Evolutionary conservation across 2,329 filamentous ascomycete genomes (phyloP).

Genomic region (Hypoxylon sp.): DNA sequence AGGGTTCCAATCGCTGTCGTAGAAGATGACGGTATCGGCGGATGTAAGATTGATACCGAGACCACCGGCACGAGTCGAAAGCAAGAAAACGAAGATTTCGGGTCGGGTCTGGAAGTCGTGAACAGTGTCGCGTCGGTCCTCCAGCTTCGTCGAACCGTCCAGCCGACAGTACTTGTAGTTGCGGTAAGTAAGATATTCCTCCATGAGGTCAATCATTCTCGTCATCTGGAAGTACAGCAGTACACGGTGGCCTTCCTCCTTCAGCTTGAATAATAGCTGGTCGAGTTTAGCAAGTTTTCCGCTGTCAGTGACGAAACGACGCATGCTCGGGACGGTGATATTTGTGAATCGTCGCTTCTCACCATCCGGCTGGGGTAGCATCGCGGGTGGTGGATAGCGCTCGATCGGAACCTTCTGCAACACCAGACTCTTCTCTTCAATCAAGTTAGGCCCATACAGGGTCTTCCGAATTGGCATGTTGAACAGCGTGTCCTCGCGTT

Average conservation of each 20-base stretch:
- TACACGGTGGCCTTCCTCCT: slow-evolving; percentile 92
- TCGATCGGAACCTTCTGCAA: slow-evolving; percentile 77
- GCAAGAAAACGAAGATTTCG: slow-evolving; percentile 96
- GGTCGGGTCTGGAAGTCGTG: slow-evolving; percentile 95
- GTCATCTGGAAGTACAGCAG: slow-evolving; percentile 99
- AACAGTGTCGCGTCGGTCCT: slow-evolving; percentile 96
- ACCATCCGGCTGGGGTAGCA: slow-evolving; percentile 84
- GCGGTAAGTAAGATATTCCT: slow-evolving; percentile 97
- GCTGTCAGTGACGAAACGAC: slow-evolving; percentile 95
- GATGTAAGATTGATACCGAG: slow-evolving; percentile 97
- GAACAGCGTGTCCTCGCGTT: slow-evolving; percentile 83
- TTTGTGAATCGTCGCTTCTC: slow-evolving; percentile 89
- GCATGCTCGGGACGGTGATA: slow-evolving; percentile 95
- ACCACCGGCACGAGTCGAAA: slow-evolving; percentile 96
- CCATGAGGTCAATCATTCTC: slow-evolving; percentile 99
- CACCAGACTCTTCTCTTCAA: slow-evolving; percentile 82
- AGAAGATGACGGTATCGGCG: slow-evolving; percentile 99
- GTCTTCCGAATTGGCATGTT: slow-evolving; percentile 81
- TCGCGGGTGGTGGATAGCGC: slow-evolving; percentile 72
- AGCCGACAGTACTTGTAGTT: slow-evolving; percentile 99
- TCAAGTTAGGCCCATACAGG: slow-evolving; percentile 75
- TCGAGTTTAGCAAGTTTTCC: slow-evolving; percentile 96
- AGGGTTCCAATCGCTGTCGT: slow-evolving; percentile 99
- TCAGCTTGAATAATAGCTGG: slow-evolving; percentile 87
- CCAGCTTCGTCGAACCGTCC: slow-evolving; percentile 96